Evolutionary conservation across 2,329 filamentous ascomycete genomes (phyloP).

Genomic region (Myriosclerotinia scirpicola): DNA sequence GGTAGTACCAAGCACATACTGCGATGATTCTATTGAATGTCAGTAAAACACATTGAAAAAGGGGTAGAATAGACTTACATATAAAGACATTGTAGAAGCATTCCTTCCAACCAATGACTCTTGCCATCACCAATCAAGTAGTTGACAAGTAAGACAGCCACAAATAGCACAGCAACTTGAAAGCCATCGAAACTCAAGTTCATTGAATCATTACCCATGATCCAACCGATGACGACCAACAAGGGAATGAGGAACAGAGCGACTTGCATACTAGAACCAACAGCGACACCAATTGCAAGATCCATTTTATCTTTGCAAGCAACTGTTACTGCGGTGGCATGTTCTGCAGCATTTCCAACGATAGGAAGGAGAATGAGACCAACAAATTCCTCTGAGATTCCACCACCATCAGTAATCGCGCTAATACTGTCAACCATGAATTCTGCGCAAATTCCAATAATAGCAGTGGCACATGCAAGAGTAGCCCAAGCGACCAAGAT

Average conservation of each 20-base stretch:
- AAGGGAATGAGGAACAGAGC: conserved; percentile 79
- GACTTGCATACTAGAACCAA: conserved; percentile 82
- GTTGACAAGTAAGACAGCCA: conserved; percentile 80
- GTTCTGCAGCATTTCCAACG: conserved; percentile 78
- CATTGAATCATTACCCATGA: conserved; percentile 65
- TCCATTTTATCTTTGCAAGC: conserved; percentile 74
- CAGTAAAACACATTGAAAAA: neutral
- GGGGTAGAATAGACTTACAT: conserved; percentile 30
- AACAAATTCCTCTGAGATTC: conserved; percentile 77
- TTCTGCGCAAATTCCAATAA: conserved; percentile 74
- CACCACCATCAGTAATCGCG: conserved; percentile 64
- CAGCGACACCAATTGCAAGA: conserved; percentile 75
- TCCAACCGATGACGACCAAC: conserved; percentile 78
- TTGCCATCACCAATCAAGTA: conserved; percentile 74
- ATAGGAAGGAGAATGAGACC: conserved; percentile 79
- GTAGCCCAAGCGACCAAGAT: conserved; percentile 71
- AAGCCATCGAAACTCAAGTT: conserved; percentile 74
- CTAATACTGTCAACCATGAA: conserved; percentile 77
- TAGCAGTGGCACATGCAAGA: conserved; percentile 66
- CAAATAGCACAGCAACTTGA: conserved; percentile 82
- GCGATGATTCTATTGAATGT: conserved; percentile 28
- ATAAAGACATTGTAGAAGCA: conserved; percentile 39
- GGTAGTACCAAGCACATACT: conserved; percentile 33
- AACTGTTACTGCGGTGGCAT: conserved; percentile 81
- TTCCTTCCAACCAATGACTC: conserved; percentile 47